phyloP scores from a whole-genome alignment of 805 yeast species.

The Dipodascus geniculatus region DNA sequence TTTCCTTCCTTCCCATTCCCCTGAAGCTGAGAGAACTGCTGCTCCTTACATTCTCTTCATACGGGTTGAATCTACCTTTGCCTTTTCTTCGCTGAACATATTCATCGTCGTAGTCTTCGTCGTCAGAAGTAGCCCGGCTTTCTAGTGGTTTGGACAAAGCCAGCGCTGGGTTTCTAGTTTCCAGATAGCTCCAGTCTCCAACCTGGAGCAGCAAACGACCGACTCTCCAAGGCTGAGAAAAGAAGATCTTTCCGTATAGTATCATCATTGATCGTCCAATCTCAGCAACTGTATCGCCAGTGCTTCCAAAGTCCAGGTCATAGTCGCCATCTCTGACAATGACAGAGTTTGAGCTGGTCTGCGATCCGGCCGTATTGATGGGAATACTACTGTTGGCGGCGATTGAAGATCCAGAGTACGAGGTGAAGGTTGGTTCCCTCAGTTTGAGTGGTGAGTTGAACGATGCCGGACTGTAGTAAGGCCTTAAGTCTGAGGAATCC shows the following conservation, averaged over 20 bases:
- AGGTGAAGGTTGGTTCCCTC: neutral
- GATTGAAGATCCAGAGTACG: neutral
- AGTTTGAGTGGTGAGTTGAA: conserved; percentile 29
- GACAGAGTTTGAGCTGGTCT: neutral
- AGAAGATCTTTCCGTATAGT: conserved; percentile 55
- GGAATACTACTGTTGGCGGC: neutral
- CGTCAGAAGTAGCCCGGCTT: conserved; percentile 9
- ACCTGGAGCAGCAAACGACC: conserved; percentile 69
- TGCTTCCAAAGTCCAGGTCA: conserved; percentile 13
- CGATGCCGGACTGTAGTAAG: conserved; percentile 58
- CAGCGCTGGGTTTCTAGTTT: neutral
- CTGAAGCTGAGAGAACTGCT: neutral
- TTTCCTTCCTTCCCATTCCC: conserved; percentile 7
- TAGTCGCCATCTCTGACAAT: conserved; percentile 10
- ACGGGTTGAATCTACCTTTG: conserved; percentile 11
- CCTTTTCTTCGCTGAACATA: neutral
- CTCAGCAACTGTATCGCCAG: conserved; percentile 8
- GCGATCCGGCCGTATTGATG: neutral
- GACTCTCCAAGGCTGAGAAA: conserved; percentile 84
- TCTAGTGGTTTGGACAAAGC: conserved; percentile 4
- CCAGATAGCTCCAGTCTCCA: conserved; percentile 34
- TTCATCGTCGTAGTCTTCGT: conserved; percentile 16
- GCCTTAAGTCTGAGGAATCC: conserved; percentile 32
- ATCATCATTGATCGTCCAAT: conserved; percentile 50
- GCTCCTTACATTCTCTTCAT: conserved; percentile 7